Evolutionary conservation across 2,329 filamentous ascomycete species (phyloP), one percentile per base, ranked within the genome.

Genomic region (Keithomyces neogunnii): DNA sequence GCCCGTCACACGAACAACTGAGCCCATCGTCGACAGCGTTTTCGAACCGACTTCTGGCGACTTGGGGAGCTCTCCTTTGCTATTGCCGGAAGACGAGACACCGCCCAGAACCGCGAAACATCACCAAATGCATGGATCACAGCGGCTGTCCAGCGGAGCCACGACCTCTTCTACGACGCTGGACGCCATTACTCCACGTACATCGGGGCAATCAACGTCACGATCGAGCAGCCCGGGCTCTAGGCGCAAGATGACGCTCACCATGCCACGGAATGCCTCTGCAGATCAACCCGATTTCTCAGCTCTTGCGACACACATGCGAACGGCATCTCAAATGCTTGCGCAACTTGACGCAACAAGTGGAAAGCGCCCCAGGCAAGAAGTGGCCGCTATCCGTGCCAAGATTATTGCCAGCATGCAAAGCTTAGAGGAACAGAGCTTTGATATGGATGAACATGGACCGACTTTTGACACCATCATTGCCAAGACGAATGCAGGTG

Each of bases 391-490:
- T 6, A 93, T 93, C 65, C 80, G 89, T 59, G 84, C 87, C 40
- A 90, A 89, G 69, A 93, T 93, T 56, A 93, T 93, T 60, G 88
- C 88, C 3, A 92, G 88, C 66, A 93, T 93, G 89, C 88, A 93
- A 65, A 89, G 80, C 57, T 71, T 93, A 7, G 88, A 93, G 66
- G 89, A 93, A 66, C 86, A 92, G 65, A 91, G 84, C 63, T 93
- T 93, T 60, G 83, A 89, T 47, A 70, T 81, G 2, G 86, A 90
- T 55, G 86, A 90, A 47, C 78, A 82, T 53, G 77, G 81, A 0
- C 86, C 88, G 19, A 91, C 85, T 0, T 92, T 93, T 58, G 88
- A 92, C 59, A 82, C 81, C 52, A 92, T 93, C 62, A 89, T 93
- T 68, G 86, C 86, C 29, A 86, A 86, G 62, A 78, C 84, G 10